These are phyloP conservation scores for Rhizomucor miehei DNA, from an alignment of 371 early-diverging fungal genomes.

Conservation along the genomic window DNA sequence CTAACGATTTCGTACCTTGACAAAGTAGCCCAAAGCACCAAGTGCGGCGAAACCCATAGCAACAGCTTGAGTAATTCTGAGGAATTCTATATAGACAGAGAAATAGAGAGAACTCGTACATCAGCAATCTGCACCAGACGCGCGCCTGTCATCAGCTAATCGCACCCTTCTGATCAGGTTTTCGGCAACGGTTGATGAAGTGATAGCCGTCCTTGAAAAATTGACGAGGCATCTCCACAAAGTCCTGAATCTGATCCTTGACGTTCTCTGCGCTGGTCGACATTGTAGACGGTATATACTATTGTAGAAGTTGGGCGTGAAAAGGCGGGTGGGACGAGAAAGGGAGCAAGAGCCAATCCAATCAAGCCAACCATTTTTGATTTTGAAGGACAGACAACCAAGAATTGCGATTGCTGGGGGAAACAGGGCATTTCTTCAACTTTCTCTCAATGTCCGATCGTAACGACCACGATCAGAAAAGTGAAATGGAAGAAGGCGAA, in stretches of 20 bases:
- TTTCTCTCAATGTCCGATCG: no score
- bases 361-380: no score
- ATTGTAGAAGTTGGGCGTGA: no score
- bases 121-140: slow-evolving; percentile 1
- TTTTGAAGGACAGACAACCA: no score
- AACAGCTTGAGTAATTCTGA: slow-evolving; percentile 91
- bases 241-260: slow-evolving; percentile 50
- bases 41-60: slow-evolving; percentile 96
- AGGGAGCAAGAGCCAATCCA: no score
- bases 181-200: slow-evolving; percentile 93
- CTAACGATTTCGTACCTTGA: slow-evolving; percentile 62
- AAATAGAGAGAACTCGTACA: not conserved
- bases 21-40: slow-evolving; percentile 97
- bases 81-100: slow-evolving; percentile 74
- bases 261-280: slow-evolving; percentile 21
- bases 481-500: slow-evolving; percentile 30
- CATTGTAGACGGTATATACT: not conserved
- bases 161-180: slow-evolving; percentile 93
- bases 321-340: no score
- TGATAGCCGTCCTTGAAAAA: slow-evolving; percentile 89
- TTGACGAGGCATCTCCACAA: slow-evolving; percentile 85
- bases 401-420: no score
- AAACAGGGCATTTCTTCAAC: no score
- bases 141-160: not conserved
- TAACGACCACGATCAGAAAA: no score